Conservation (phyloP, 2,329 filamentous ascomycete species). For the Paraphaeosphaeria sporulosa region DNA sequence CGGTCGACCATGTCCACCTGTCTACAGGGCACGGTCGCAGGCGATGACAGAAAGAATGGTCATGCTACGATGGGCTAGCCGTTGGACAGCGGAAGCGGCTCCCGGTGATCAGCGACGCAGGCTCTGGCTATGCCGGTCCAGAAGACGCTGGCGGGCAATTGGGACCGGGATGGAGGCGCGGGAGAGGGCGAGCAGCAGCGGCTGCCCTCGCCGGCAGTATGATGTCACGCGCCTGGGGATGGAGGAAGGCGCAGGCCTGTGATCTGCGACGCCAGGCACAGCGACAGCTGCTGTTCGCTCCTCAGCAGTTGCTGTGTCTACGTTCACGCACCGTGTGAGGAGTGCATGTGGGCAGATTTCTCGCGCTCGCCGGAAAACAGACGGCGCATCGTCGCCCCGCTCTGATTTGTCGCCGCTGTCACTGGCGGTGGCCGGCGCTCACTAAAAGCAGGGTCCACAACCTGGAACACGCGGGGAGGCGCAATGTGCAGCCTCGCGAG, state of each 20-base stretch:
- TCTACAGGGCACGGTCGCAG: slow-evolving; percentile 15
- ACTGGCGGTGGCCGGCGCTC: not conserved
- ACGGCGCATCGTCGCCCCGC: not conserved
- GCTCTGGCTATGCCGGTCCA: slow-evolving; percentile 7
- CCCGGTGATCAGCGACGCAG: not conserved
- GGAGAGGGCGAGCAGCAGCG: not conserved
- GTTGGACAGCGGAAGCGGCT: not conserved
- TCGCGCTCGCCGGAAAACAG: not conserved
- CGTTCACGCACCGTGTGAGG: not conserved
- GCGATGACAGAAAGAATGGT: slow-evolving; percentile 7
- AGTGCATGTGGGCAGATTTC: slow-evolving; percentile 5
- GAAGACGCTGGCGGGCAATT: slow-evolving; percentile 9
- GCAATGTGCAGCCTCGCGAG: not conserved
- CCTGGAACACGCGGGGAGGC: slow-evolving; percentile 1
- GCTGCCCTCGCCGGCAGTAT: not conserved
- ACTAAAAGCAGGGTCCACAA: slow-evolving; percentile 11
- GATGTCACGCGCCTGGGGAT: slow-evolving; percentile 13
- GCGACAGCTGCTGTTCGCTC: not conserved
- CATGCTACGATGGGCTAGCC: slow-evolving; percentile 8
- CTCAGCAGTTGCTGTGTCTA: too few species aligned
- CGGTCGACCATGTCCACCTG: slow-evolving; percentile 19
- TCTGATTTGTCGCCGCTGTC: slow-evolving; percentile 2
- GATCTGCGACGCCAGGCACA: not conserved
- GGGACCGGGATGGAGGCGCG: slow-evolving; percentile 2
- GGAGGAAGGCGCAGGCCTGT: not conserved